A percentile compares a stretch with the other conserved stretches of the same genome.
Conservation (phyloP, 495 filamentous ascomycete genomes). For the Penicillium longicatenatum region DNA sequence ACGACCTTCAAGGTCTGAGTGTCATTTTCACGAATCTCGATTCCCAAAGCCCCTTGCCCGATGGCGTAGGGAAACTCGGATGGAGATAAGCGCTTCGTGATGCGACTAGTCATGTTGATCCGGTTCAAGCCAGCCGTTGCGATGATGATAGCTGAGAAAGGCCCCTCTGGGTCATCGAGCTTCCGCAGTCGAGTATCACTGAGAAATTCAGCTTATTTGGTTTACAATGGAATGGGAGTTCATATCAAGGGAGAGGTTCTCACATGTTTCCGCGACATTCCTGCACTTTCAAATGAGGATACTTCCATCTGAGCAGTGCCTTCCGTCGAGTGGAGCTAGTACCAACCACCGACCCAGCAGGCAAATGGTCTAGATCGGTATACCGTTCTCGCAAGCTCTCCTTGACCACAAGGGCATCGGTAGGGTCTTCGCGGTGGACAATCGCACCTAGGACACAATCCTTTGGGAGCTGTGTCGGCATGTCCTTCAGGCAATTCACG, state of each 20-base stretch:
- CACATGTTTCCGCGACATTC: conserved; percentile 15
- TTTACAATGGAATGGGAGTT: background rate
- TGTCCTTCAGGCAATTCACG: conserved; percentile 14
- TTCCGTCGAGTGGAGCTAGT: conserved; percentile 15
- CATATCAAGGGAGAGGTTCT: background rate
- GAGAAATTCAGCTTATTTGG: background rate
- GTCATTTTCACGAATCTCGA: conserved; percentile 11
- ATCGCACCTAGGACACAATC: conserved; percentile 13
- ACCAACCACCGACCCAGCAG: conserved; percentile 11
- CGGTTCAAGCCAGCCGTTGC: conserved; percentile 16
- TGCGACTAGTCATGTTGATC: conserved; percentile 10
- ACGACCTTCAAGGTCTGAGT: conserved; percentile 2
- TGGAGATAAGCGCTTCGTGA: conserved; percentile 8
- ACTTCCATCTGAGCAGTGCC: conserved; percentile 12
- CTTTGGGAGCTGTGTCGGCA: conserved; percentile 10
- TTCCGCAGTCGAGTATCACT: conserved; percentile 16
- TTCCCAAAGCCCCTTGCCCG: conserved; percentile 13
- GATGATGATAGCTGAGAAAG: conserved; percentile 11
- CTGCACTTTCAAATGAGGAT: conserved; percentile 9
- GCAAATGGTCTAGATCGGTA: conserved; percentile 7
- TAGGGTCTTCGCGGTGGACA: conserved; percentile 14
- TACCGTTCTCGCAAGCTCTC: background rate
- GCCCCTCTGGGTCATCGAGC: conserved; percentile 10
- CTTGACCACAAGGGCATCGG: conserved; percentile 14
- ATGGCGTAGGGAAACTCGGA: conserved; percentile 15